Conservation (phyloP, 225 moss, liverwort and hornwort genomes). For the Marchantia paleacea region DNA sequence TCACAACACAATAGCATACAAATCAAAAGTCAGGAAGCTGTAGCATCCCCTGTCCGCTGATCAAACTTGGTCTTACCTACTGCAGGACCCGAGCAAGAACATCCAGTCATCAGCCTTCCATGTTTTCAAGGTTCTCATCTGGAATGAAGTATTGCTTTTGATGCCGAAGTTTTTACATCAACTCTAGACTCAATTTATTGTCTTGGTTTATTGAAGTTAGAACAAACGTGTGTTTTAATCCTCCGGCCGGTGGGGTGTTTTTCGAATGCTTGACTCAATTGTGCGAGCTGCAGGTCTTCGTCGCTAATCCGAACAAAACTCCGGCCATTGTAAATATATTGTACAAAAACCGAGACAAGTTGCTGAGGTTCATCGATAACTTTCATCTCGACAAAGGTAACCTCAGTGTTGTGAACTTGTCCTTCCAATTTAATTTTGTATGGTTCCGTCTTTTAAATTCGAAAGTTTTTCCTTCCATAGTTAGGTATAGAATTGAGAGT, state of each 20-base stretch:
- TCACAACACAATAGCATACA: neutral
- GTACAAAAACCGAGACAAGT: constrained; percentile 85
- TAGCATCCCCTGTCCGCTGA: neutral
- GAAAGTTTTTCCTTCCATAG: too few relatives aligned
- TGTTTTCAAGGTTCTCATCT: constrained; percentile 60
- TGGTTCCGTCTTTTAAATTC: neutral
- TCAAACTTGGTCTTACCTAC: neutral
- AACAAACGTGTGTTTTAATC: neutral
- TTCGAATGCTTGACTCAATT: neutral
- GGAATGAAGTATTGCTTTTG: neutral
- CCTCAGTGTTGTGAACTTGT: neutral
- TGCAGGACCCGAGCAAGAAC: constrained; percentile 86
- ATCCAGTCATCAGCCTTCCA: constrained; percentile 98
- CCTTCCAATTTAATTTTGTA: too few relatives aligned
- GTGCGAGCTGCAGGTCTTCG: constrained; percentile 58
- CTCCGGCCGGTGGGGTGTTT: too few relatives aligned
- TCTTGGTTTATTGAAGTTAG: neutral
- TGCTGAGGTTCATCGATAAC: constrained; percentile 72
- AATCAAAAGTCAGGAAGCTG: too few relatives aligned
- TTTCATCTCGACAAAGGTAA: constrained; percentile 92
- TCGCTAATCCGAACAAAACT: constrained; percentile 93
- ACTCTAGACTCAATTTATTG: neutral
- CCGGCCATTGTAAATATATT: constrained; percentile 87
- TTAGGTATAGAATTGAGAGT: too few relatives aligned
- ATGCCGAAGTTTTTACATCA: neutral